Conservation (phyloP, 208 protist species). For the Lotmaria passim region DNA sequence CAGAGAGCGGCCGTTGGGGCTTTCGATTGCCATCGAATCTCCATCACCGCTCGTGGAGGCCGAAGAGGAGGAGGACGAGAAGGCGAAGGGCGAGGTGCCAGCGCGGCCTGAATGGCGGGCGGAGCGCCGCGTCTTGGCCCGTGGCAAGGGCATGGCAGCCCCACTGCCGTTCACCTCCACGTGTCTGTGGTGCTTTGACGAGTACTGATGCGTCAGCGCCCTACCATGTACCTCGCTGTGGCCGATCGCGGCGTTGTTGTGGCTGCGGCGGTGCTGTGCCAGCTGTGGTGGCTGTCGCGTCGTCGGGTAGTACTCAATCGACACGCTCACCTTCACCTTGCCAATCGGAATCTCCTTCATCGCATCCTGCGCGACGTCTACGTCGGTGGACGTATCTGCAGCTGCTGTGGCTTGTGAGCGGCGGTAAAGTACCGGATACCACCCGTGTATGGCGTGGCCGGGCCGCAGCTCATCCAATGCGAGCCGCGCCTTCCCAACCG, state of each 20-base stretch:
- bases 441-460: conserved; percentile 55
- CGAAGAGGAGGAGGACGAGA: conserved; percentile 12
- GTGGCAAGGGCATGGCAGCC: conserved; percentile 6
- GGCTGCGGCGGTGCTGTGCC: too few relatives aligned
- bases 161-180: conserved; percentile 11
- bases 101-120: conserved; percentile 17
- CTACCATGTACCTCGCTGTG: too few relatives aligned
- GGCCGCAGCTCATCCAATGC: conserved; percentile 50
- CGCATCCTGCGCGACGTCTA: background rate
- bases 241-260: too few relatives aligned
- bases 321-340: conserved; percentile 61
- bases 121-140: conserved; percentile 30
- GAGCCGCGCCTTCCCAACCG: conserved; percentile 69
- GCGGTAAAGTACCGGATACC: conserved; percentile 72
- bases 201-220: background rate
- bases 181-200: conserved; percentile 25
- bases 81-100: background rate
- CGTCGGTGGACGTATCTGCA: background rate
- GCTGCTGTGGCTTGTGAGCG: conserved; percentile 2
- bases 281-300: background rate
- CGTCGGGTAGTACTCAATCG: conserved; percentile 48
- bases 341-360: conserved; percentile 38
- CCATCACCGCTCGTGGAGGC: background rate
- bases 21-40: background rate
- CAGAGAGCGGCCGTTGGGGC: background rate